A percentile compares a stretch with the other conserved stretches of the same genome.
phyloP scores from a whole-genome alignment of 2,329 filamentous ascomycete genomes.

The Botrytis cinerea region DNA sequence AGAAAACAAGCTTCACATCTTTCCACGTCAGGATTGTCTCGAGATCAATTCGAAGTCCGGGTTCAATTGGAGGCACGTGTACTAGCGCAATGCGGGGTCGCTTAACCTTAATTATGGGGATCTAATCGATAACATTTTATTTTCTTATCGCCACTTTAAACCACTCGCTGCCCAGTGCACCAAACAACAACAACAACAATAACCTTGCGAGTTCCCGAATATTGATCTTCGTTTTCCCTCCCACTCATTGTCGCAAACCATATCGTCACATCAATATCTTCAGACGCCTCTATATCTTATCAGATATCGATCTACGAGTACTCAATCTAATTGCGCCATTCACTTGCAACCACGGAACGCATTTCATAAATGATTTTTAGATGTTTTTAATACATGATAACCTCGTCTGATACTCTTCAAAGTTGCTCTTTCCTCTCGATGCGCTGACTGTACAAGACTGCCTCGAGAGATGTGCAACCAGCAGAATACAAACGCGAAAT shows the following conservation, averaged over 20 bases:
- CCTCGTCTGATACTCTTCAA: slow-evolving; percentile 3
- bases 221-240: not conserved
- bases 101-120: slow-evolving; percentile 8
- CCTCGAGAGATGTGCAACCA: slow-evolving; percentile 11
- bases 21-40: not conserved
- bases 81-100: slow-evolving; percentile 21
- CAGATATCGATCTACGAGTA: not conserved
- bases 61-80: slow-evolving; percentile 2
- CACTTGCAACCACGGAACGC: not conserved
- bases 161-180: slow-evolving; percentile 10
- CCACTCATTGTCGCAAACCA: not conserved
- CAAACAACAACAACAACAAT: not conserved
- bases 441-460: not conserved
- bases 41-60: not conserved
- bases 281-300: not conserved
- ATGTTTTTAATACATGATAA: slow-evolving; percentile 9
- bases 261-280: not conserved
- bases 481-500: slow-evolving; percentile 23
- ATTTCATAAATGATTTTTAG: slow-evolving; percentile 13
- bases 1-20: slow-evolving; percentile 4
- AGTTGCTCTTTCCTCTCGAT: slow-evolving; percentile 13
- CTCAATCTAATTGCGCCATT: not conserved
- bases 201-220: not conserved
- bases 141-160: slow-evolving; percentile 21
- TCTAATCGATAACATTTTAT: not conserved